Percentiles rank a stretch among this genome's conserved stretches.
These are phyloP conservation scores for Rhytidhysteron rufulum DNA, from an alignment of 2,329 filamentous ascomycete species.

Conservation along the genomic window DNA sequence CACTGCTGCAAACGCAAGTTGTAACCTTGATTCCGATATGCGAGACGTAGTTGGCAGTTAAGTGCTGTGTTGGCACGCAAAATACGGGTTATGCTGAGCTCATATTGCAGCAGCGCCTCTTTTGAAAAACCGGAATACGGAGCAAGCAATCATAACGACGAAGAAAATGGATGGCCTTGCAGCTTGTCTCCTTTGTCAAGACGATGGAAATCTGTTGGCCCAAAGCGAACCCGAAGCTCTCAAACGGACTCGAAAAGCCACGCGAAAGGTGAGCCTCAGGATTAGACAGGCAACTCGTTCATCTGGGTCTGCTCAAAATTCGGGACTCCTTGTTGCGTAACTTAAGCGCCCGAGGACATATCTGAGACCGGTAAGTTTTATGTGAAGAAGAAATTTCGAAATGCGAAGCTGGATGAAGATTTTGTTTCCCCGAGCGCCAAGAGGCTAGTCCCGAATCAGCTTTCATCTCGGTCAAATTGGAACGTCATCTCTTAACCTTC, in stretches of 20 bases:
- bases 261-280: slow-evolving; percentile 31
- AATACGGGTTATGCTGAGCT: no score
- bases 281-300: slow-evolving; percentile 37
- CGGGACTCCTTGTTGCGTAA: slow-evolving; percentile 8
- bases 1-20: no score
- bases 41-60: no score
- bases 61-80: no score
- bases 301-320: slow-evolving; percentile 33
- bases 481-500: no score
- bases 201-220: slow-evolving; percentile 26
- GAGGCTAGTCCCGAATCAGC: neutral
- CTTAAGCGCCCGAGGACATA: neutral
- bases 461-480: no score
- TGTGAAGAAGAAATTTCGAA: neutral
- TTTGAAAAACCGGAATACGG: neutral
- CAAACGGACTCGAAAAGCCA: slow-evolving; percentile 28
- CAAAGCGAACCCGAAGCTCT: slow-evolving; percentile 39
- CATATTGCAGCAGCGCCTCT: neutral
- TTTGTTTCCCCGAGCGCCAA: neutral
- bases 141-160: no score
- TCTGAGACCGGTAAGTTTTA: neutral
- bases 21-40: no score
- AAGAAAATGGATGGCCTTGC: no score
- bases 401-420: neutral
- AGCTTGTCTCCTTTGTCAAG: neutral